Conservation (phyloP, 2,329 filamentous ascomycete genomes). For the Stagonosporopsis chrysanthemi region DNA sequence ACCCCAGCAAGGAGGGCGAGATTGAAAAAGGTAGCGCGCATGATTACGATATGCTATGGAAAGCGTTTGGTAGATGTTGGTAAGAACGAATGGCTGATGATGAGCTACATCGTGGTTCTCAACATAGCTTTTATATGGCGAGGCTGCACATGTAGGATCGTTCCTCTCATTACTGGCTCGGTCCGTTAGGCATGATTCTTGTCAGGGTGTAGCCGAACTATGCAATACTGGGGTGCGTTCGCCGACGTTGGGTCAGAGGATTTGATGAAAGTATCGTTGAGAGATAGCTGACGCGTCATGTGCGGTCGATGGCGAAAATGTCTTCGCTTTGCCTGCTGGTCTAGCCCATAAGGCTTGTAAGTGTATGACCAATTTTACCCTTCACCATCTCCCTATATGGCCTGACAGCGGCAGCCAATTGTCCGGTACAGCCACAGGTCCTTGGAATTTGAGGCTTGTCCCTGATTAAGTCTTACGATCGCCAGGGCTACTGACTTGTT, state of each 20-base stretch:
- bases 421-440: not conserved
- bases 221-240: constrained; percentile 1
- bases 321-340: no score
- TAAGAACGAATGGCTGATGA: not conserved
- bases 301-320: not conserved
- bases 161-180: constrained; percentile 4
- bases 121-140: not conserved
- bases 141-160: not conserved
- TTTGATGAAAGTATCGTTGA: not conserved
- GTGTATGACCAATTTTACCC: no score
- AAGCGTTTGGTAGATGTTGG: not conserved
- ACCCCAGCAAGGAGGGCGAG: constrained; percentile 1
- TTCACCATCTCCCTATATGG: no score
- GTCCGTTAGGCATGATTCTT: not conserved
- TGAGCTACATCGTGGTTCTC: not conserved
- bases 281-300: not conserved
- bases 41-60: not conserved
- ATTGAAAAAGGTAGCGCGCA: constrained; percentile 7
- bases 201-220: not conserved
- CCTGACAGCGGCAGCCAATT: not conserved
- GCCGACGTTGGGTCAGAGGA: not conserved
- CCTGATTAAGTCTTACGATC: not conserved
- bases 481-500: not conserved
- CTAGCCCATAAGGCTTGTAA: no score
- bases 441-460: not conserved